A percentile compares a stretch with the other conserved stretches of the same genome.
Conservation (phyloP, 768 basidiomycete genomes). For the Phaeotremella fagi region DNA sequence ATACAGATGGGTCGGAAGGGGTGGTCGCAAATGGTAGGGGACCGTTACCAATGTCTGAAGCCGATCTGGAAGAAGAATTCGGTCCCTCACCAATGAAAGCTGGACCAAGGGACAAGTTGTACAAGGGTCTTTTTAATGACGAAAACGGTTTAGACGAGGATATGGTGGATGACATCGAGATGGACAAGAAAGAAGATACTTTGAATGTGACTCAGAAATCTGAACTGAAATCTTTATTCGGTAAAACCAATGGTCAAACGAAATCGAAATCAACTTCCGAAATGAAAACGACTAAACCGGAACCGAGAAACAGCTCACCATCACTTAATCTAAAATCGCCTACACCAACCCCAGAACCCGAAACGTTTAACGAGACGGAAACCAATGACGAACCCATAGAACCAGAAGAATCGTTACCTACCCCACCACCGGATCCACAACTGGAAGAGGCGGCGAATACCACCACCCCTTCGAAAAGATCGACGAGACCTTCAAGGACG, state of each 20-base stretch:
- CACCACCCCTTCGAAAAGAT: not conserved
- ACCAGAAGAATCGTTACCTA: slow-evolving; percentile 2
- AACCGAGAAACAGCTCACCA: not conserved
- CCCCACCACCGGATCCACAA: slow-evolving; percentile 10
- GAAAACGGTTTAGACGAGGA: not conserved
- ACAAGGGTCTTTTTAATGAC: slow-evolving; percentile 21
- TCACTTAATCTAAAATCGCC: not conserved
- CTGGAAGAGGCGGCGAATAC: slow-evolving; percentile 3
- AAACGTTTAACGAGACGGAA: too few relatives aligned
- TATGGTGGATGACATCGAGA: not conserved
- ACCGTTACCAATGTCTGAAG: too few relatives aligned
- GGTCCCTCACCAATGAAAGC: slow-evolving; percentile 37
- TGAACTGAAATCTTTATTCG: slow-evolving; percentile 11
- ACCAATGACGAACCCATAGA: too few relatives aligned
- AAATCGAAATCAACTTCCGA: not conserved
- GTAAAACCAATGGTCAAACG: not conserved
- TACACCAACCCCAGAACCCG: not conserved
- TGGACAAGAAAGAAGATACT: too few relatives aligned
- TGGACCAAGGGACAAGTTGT: slow-evolving; percentile 6
- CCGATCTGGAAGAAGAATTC: slow-evolving; percentile 28
- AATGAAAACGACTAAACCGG: not conserved
- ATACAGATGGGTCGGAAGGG: not conserved
- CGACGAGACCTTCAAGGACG: slow-evolving; percentile 5
- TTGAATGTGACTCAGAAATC: too few relatives aligned
- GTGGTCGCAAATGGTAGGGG: too few relatives aligned